Conservation (phyloP, 2,329 filamentous ascomycete genomes). For the Simplicillium sp. region DNA sequence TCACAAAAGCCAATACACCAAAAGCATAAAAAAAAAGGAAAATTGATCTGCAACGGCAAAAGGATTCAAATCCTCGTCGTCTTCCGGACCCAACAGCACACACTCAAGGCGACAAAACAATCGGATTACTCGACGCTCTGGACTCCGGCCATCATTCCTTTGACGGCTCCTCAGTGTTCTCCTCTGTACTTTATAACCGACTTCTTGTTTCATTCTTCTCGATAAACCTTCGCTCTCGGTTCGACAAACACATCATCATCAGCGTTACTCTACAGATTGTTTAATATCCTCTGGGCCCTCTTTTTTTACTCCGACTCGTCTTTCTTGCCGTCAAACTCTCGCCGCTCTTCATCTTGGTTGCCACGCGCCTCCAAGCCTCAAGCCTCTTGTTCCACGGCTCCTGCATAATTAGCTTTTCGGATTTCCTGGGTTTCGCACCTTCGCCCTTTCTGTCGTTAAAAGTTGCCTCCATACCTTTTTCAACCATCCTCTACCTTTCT, state of each 20-base stretch:
- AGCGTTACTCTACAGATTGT: background rate
- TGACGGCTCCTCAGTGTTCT: too few species aligned
- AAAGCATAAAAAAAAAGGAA: constrained; percentile 17
- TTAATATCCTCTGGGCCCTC: background rate
- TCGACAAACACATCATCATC: too few species aligned
- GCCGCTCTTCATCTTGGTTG: constrained; percentile 11
- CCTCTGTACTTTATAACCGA: too few species aligned
- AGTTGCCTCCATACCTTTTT: constrained; percentile 3
- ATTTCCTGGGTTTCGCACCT: constrained; percentile 9
- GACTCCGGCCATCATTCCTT: too few species aligned
- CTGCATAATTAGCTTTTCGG: constrained; percentile 6
- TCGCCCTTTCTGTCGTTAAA: background rate
- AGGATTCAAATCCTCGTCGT: too few species aligned
- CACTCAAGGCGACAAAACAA: too few species aligned
- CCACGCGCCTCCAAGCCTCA: too few species aligned
- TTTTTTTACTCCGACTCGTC: constrained; percentile 2
- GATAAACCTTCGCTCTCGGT: too few species aligned
- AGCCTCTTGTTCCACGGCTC: constrained; percentile 4
- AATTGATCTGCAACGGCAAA: constrained; percentile 7
- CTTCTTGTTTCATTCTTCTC: too few species aligned
- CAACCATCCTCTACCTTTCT: background rate
- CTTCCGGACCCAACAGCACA: too few species aligned
- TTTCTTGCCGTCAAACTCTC: constrained; percentile 4
- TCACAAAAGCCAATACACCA: constrained; percentile 17
- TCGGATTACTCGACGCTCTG: too few species aligned